phyloP scores from a whole-genome alignment of 179 eudicot species.

The Drosera spatulata region DNA sequence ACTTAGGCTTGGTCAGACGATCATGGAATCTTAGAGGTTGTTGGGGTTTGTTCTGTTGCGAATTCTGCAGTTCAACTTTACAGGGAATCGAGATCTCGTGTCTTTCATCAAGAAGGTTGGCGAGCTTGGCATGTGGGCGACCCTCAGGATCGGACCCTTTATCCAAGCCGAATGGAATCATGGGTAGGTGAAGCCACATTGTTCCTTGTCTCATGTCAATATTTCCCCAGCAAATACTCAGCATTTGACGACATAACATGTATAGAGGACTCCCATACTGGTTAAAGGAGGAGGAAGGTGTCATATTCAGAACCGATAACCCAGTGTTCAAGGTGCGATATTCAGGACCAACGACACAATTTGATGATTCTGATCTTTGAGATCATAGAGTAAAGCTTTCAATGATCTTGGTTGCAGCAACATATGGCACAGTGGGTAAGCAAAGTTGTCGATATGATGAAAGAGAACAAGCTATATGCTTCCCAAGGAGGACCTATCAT shows the following conservation, averaged over 20 bases:
- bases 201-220: not conserved
- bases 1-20: too few relatives aligned
- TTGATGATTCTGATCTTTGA: not conserved
- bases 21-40: not conserved
- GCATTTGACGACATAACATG: not conserved
- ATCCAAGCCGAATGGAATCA: constrained; percentile 89
- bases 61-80: constrained; percentile 51
- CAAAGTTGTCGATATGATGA: constrained; percentile 46
- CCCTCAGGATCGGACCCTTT: constrained; percentile 76
- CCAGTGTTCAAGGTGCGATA: constrained; percentile 54
- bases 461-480: constrained; percentile 52
- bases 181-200: constrained; percentile 35
- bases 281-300: constrained; percentile 58
- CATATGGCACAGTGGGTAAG: constrained; percentile 51
- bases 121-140: constrained; percentile 47
- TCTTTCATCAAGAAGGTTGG: constrained; percentile 51
- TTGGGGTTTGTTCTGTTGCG: not conserved
- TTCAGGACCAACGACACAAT: not conserved
- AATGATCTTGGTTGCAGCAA: constrained; percentile 20
- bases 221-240: not conserved
- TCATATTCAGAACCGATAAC: constrained; percentile 65
- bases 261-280: constrained; percentile 90
- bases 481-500: constrained; percentile 95
- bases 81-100: constrained; percentile 57
- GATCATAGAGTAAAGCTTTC: not conserved